A percentile compares a stretch with the other conserved stretches of the same genome.
These are phyloP conservation scores for Zasmidium cellare DNA, from an alignment of 2,329 filamentous ascomycete genomes.

Conservation along the genomic window DNA sequence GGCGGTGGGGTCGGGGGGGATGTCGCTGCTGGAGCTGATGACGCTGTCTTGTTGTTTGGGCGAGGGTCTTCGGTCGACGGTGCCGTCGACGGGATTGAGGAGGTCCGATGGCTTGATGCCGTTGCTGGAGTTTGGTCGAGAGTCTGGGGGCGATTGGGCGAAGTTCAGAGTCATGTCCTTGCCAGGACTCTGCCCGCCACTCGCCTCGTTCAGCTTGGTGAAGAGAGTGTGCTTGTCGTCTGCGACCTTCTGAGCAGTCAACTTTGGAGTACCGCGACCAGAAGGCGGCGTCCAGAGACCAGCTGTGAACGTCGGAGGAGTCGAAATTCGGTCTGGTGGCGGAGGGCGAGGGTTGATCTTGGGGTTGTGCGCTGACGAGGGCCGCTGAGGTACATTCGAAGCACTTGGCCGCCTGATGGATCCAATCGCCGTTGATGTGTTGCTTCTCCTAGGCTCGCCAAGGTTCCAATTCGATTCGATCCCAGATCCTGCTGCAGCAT, in stretches of 20 bases:
- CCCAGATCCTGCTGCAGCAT: slow-evolving; percentile 18
- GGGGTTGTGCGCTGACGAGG: slow-evolving; percentile 28
- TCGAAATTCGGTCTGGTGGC: slow-evolving; percentile 35
- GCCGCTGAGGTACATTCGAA: slow-evolving; percentile 16
- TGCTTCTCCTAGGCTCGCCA: slow-evolving; percentile 25
- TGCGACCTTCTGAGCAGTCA: slow-evolving; percentile 23
- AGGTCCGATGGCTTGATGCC: background rate
- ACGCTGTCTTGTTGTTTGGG: slow-evolving; percentile 16
- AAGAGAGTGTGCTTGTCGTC: slow-evolving; percentile 17
- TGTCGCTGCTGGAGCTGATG: slow-evolving; percentile 8
- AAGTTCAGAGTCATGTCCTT: slow-evolving; percentile 38
- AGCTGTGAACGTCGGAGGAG: slow-evolving; percentile 23
- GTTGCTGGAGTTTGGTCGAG: slow-evolving; percentile 10
- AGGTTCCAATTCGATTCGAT: slow-evolving; percentile 20
- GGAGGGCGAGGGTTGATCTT: slow-evolving; percentile 18
- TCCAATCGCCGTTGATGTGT: slow-evolving; percentile 21
- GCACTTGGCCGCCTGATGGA: slow-evolving; percentile 23
- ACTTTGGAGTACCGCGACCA: slow-evolving; percentile 21
- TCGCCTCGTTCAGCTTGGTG: slow-evolving; percentile 13
- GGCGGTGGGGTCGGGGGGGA: background rate
- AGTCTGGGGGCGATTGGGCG: slow-evolving; percentile 31
- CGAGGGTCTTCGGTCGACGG: background rate
- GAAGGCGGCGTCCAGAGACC: slow-evolving; percentile 41
- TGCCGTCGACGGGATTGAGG: slow-evolving; percentile 3
- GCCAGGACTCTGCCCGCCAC: slow-evolving; percentile 9